Base-by-base conservation (phyloP, 495 filamentous ascomycete species). In the Neurospora discreta region DNA sequence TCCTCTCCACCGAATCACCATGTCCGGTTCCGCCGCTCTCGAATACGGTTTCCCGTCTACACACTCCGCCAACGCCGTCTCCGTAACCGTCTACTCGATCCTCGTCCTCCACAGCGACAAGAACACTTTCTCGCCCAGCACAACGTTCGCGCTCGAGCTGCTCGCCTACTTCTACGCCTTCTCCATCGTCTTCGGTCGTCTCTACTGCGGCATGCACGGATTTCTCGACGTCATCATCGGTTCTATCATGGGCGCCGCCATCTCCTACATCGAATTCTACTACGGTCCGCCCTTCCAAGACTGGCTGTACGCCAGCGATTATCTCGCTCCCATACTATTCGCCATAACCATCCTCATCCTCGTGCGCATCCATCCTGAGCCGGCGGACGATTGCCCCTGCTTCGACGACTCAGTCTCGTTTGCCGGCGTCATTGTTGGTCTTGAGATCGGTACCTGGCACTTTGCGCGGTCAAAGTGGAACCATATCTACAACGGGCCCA, bases 141-240 rank as follows among this genome's bases (percentile, higher is more conserved):
- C 87, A 3, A 89, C 84, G 69, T 43, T 89, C n/a, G 76, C 86
- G 6, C 82, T 93, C 41, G 89, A 95, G 77, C 78, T 74, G 3
- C 77, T 92, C 8, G 89, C 89, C 13, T 96, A 94, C 79, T 87
- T 90, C 69, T 99, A 98, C 77, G 93, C 92, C 13, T 79, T 88
- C n/a, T 97, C 94, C 30, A 97, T 99, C 74, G 84, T 97, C 36
- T 76, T 98, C 70, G 95, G 95, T 26, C 88, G 95, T 65, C 82
- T 99, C 30, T 98, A 98, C 82, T 98, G 95, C 78, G 95, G 95
- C 69, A 99, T 99, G 95, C 95, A 99, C 82, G 95, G 95, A 42
- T 95, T 99, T 81, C 83, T 97, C 46, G 95, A 99, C 80, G 92
- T 97, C 15, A 81, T 93, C 16, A 78, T 94, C 73, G 95, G 95